Percentiles rank a stretch among this genome's conserved stretches.
Conservation (phyloP, 805 yeast genomes). For the Ogataea trehaloabstinens region DNA sequence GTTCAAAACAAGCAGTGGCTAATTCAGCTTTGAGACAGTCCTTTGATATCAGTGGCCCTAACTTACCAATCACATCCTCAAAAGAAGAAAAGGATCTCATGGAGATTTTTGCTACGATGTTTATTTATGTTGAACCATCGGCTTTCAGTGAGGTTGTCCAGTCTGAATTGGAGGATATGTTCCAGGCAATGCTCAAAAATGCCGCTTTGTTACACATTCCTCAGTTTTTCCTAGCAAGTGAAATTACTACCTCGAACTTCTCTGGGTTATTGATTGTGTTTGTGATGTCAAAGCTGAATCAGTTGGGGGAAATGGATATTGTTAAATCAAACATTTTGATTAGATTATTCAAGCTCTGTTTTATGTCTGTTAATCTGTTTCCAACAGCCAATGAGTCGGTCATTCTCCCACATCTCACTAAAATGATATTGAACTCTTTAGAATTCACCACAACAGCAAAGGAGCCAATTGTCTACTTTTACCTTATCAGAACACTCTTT, state of each 20-base stretch:
- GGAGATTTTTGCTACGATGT: constrained; percentile 93
- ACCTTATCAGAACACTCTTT: constrained; percentile 82
- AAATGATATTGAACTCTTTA: constrained; percentile 76
- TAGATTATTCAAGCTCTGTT: constrained; percentile 84
- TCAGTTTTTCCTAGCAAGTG: constrained; percentile 90
- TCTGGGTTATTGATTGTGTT: constrained; percentile 80
- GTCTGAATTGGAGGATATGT: constrained; percentile 73
- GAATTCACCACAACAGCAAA: constrained; percentile 78
- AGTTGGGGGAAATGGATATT: constrained; percentile 77
- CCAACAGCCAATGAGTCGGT: constrained; percentile 87
- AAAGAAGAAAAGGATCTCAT: constrained; percentile 93
- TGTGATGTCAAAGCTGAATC: constrained; percentile 67
- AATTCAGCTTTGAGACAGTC: constrained; percentile 32
- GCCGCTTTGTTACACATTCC: constrained; percentile 88
- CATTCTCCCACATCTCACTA: constrained; percentile 81
- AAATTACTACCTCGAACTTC: constrained; percentile 89
- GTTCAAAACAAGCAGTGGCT: constrained; percentile 45
- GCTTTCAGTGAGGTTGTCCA: constrained; percentile 91
- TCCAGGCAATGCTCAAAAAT: constrained; percentile 75
- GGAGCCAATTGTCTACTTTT: constrained; percentile 88
- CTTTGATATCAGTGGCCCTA: constrained; percentile 75
- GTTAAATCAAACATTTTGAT: constrained; percentile 77
- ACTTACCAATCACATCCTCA: constrained; percentile 79
- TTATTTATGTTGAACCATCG: constrained; percentile 91
- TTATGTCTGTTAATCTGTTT: constrained; percentile 92